phyloP scores from a whole-genome alignment of 2,329 filamentous ascomycete species.

The Dactylellina drechsleri region DNA sequence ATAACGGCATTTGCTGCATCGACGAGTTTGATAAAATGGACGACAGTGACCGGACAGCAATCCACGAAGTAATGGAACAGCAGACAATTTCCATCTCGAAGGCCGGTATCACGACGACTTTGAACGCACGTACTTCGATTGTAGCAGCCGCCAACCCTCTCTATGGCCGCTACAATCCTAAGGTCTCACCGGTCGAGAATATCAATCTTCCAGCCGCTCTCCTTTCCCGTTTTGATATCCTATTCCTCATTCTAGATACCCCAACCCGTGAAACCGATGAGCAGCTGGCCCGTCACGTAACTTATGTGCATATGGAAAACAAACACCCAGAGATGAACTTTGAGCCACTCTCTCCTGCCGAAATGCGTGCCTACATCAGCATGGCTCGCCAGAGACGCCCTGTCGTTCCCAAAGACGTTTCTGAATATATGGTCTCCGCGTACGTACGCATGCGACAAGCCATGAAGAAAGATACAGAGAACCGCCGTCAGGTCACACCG shows the following conservation, averaged over 20 bases:
- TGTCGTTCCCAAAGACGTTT: constrained; percentile 82
- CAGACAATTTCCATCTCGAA: constrained; percentile 88
- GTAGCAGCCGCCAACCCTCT: constrained; percentile 95
- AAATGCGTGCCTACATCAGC: constrained; percentile 95
- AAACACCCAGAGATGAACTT: constrained; percentile 80
- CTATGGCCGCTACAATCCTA: constrained; percentile 97
- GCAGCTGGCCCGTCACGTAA: constrained; percentile 92
- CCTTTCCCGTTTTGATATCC: constrained; percentile 93
- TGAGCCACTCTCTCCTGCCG: constrained; percentile 78
- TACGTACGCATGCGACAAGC: constrained; percentile 94
- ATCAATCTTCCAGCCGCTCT: constrained; percentile 98
- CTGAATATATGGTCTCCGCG: constrained; percentile 95
- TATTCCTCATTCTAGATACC: constrained; percentile 96
- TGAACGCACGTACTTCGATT: constrained; percentile 95
- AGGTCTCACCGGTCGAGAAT: constrained; percentile 96
- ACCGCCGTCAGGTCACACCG: constrained; percentile 88
- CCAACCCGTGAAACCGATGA: constrained; percentile 89
- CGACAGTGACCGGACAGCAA: constrained; percentile 81
- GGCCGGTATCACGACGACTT: constrained; percentile 82
- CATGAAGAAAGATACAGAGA: constrained; percentile 84
- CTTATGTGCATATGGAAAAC: constrained; percentile 96
- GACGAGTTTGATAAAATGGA: constrained; percentile 93
- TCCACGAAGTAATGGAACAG: constrained; percentile 90
- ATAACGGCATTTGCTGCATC: constrained; percentile 86
- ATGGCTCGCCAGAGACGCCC: constrained; percentile 90